A percentile compares a stretch with the other conserved stretches of the same genome.
Evolutionary conservation across 352 stramenopile genomes (phyloP).

Genomic region (Phytophthora multivora): DNA sequence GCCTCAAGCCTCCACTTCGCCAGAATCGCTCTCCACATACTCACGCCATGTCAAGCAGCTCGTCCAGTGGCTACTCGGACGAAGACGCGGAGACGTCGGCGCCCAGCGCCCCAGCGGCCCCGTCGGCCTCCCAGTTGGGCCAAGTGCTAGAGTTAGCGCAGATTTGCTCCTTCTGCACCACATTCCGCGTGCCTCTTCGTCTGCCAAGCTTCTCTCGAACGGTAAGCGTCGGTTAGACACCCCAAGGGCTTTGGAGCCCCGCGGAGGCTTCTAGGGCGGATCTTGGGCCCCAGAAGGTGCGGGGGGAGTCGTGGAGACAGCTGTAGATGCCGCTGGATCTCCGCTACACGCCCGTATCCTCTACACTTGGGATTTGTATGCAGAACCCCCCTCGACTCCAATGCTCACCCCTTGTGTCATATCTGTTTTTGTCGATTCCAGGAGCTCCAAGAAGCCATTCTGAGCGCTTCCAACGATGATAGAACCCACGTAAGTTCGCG

Average conservation of each 20-base stretch:
- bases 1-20: constrained; percentile 5
- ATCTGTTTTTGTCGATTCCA: constrained; percentile 28
- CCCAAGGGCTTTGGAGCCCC: background rate
- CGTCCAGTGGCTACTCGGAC: constrained; percentile 46
- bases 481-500: constrained; percentile 47
- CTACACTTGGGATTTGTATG: constrained; percentile 39
- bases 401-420: constrained; percentile 29
- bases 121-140: constrained; percentile 34
- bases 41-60: constrained; percentile 53
- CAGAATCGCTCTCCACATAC: constrained; percentile 32
- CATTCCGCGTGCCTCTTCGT: constrained; percentile 74
- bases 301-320: constrained; percentile 7
- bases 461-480: constrained; percentile 48
- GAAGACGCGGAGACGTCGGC: constrained; percentile 31
- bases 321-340: constrained; percentile 2
- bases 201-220: constrained; percentile 74
- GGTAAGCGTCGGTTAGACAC: constrained; percentile 45
- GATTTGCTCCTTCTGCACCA: constrained; percentile 76
- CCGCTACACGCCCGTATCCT: constrained; percentile 11
- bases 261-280: background rate
- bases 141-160: constrained; percentile 65
- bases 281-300: constrained; percentile 8
- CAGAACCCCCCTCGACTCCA: constrained; percentile 11
- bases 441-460: constrained; percentile 70
- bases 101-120: constrained; percentile 4